These are phyloP conservation scores for Colletotrichum cuscutae DNA, from an alignment of 2,329 filamentous ascomycete species.

Conservation along the genomic window DNA sequence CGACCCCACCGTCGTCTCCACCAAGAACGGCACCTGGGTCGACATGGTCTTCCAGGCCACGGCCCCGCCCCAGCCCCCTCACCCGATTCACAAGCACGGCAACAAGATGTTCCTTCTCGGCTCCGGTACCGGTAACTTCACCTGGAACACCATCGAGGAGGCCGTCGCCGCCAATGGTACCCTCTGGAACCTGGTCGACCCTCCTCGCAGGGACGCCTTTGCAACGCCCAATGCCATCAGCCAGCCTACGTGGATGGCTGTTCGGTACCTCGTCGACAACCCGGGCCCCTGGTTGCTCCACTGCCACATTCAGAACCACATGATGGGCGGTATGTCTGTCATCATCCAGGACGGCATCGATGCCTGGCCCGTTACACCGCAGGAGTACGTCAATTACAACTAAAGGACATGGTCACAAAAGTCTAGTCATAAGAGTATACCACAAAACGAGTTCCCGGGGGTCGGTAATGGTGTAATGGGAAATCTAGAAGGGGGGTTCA, in stretches of 20 bases:
- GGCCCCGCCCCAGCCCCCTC: slow-evolving; percentile 60
- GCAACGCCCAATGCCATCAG: slow-evolving; percentile 46
- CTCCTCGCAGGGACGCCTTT: slow-evolving; percentile 63
- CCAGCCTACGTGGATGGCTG: slow-evolving; percentile 56
- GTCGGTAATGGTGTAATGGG: slow-evolving; percentile 10
- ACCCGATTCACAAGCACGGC: slow-evolving; percentile 73
- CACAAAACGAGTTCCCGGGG: background rate
- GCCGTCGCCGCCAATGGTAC: slow-evolving; percentile 57
- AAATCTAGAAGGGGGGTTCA: background rate
- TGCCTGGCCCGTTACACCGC: slow-evolving; percentile 52
- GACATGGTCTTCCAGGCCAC: slow-evolving; percentile 62
- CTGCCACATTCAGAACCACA: slow-evolving; percentile 65
- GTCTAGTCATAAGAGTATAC: background rate
- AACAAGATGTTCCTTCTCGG: slow-evolving; percentile 70
- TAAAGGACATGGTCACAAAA: background rate
- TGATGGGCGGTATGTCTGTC: slow-evolving; percentile 65
- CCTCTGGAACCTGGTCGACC: slow-evolving; percentile 66
- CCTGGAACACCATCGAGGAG: slow-evolving; percentile 63
- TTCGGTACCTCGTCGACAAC: slow-evolving; percentile 63
- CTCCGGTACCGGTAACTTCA: slow-evolving; percentile 59
- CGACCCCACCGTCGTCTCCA: slow-evolving; percentile 59
- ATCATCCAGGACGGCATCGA: slow-evolving; percentile 61
- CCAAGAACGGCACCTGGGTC: slow-evolving; percentile 60
- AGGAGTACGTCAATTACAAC: slow-evolving; percentile 45
- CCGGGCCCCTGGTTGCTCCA: slow-evolving; percentile 66